Conservation (phyloP, 2,329 filamentous ascomycete species). For the Emydomyces testavorans region DNA sequence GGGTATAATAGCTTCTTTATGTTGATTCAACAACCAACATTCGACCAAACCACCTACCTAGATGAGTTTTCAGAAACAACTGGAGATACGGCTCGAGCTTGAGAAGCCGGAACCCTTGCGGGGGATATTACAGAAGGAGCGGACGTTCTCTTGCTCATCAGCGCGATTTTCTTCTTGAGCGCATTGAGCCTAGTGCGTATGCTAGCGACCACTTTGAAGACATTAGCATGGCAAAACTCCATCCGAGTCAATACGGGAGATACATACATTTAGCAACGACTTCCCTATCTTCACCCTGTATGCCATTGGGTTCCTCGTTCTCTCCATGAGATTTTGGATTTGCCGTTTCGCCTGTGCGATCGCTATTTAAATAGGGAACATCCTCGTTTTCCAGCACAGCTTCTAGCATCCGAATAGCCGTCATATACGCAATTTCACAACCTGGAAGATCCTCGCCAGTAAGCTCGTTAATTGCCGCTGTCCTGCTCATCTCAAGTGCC, state of each 20-base stretch:
- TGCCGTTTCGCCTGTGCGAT: slow-evolving; percentile 17
- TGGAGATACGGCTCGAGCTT: slow-evolving; percentile 23
- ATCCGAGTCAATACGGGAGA: neutral
- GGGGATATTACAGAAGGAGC: slow-evolving; percentile 20
- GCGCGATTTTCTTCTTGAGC: slow-evolving; percentile 39
- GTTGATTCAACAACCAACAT: neutral
- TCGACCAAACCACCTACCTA: neutral
- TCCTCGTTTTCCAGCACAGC: slow-evolving; percentile 81
- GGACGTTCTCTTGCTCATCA: slow-evolving; percentile 39
- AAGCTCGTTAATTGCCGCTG: slow-evolving; percentile 89
- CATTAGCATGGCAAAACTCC: slow-evolving; percentile 18
- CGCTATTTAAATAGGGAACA: slow-evolving; percentile 28
- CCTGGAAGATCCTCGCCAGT: slow-evolving; percentile 77
- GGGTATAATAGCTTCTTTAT: neutral
- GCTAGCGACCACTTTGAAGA: slow-evolving; percentile 35
- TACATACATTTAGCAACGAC: slow-evolving; percentile 41
- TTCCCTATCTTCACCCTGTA: slow-evolving; percentile 39
- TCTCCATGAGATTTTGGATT: slow-evolving; percentile 23
- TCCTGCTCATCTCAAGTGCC: slow-evolving; percentile 89
- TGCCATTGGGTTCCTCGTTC: slow-evolving; percentile 31
- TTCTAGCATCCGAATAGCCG: slow-evolving; percentile 88
- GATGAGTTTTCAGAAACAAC: slow-evolving; percentile 19
- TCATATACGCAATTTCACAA: slow-evolving; percentile 86
- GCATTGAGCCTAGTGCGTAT: slow-evolving; percentile 39
- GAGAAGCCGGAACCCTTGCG: neutral